Evolutionary conservation across 1,139 yeast species (phyloP), one percentile per base, ranked within the genome.

Genomic region (Suhomyces guaymorum): DNA sequence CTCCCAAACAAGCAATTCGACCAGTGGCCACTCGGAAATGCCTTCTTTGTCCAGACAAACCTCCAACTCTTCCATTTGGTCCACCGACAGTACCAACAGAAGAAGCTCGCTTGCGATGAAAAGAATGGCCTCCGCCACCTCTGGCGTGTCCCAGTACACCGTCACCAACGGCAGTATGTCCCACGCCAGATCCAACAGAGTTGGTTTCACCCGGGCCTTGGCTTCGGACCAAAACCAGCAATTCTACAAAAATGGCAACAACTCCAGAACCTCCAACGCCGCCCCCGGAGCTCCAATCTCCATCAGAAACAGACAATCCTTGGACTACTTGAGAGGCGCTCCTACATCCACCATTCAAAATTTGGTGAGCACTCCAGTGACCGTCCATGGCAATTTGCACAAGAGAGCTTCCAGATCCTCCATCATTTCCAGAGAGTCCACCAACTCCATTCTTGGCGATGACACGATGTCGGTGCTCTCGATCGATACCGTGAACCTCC

Each of bases 201-300:
- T 66, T 7, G 76, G 76, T 3, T 65, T 70, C 42, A 67, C 75
- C 4, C 51, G 75, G 32, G 75, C 75, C 2, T 57, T 70, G 28
- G 51, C 56, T 11, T 55, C 64, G 2, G 73, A 67, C 32, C 61
- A 51, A 34, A 55, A 48, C 42, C 38, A 51, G 30, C 47, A 41
- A 49, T 42, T 52, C 36, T 60, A 59, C 40, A 51, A 52, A 33
- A 57, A 55, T 35, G 43, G 44, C 10, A 60, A 56, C 41, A 37
- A 43, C 7, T 53, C 63, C 5, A 42, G 56, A 33, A 40, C 48
- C 11, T 57, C 61, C 12, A 52, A 39, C 14, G 28, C 38, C 6
- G 35, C 46, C 9, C 15, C 32, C 12, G 31, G n/a, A n/a, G n/a
- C 38, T 18, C 43, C 45, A 13, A 46, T 31, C 37, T 30, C 52